Conservation (phyloP, 768 basidiomycete species). For the Russula sp. region DNA sequence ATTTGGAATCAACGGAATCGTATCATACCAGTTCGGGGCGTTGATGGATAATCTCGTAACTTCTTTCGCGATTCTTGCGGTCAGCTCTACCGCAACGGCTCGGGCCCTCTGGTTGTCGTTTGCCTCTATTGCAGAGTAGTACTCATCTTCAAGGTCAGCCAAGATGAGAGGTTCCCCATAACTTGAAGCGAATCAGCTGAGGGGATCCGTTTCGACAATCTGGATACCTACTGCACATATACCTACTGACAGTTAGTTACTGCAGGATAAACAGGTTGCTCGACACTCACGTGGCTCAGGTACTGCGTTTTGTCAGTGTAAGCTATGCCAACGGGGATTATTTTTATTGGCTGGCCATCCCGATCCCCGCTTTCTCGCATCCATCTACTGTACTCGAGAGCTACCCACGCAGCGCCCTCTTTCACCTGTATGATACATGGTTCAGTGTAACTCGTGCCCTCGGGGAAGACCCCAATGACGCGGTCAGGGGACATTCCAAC, state of each 20-base stretch:
- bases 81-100: conserved; percentile 78
- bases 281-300: conserved; percentile 65
- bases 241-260: background rate
- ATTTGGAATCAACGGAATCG: background rate
- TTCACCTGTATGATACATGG: conserved; percentile 88
- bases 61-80: conserved; percentile 60
- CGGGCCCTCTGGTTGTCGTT: conserved; percentile 57
- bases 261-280: background rate
- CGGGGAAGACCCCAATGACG: conserved; percentile 88
- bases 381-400: conserved; percentile 87
- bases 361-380: conserved; percentile 45
- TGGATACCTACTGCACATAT: background rate
- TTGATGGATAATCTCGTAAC: conserved; percentile 76
- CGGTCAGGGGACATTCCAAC: conserved; percentile 10
- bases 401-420: conserved; percentile 95
- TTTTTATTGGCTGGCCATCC: conserved; percentile 40
- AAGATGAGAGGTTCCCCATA: conserved; percentile 78
- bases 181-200: conserved; percentile 35
- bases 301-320: conserved; percentile 73
- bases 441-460: conserved; percentile 93
- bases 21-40: conserved; percentile 81
- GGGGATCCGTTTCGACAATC: background rate
- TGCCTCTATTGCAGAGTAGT: conserved; percentile 43
- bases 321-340: conserved; percentile 75
- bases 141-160: conserved; percentile 61